These are phyloP conservation scores for Rhodotorula sp. DNA, from an alignment of 1,284 basidiomycete genomes.

Conservation along the genomic window DNA sequence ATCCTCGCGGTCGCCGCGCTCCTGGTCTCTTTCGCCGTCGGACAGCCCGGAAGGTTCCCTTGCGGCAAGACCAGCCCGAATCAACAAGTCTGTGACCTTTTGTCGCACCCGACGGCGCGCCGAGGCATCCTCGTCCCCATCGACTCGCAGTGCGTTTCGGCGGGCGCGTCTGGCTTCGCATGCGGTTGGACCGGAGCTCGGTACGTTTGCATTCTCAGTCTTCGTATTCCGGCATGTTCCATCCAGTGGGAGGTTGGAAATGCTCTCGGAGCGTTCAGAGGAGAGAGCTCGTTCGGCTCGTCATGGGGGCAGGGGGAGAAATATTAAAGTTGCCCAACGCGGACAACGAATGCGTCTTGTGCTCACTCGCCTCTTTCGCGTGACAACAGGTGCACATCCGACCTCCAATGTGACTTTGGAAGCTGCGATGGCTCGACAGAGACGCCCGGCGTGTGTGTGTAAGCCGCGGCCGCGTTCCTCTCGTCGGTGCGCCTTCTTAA, in stretches of 20 bases:
- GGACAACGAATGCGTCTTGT: not conserved
- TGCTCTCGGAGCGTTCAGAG: not conserved
- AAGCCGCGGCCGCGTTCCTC: not conserved
- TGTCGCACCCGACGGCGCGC: conserved; percentile 15
- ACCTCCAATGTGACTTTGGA: conserved; percentile 7
- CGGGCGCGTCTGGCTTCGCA: conserved; percentile 9
- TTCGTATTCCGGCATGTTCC: not conserved
- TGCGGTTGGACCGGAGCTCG: conserved; percentile 27
- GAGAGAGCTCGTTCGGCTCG: not conserved
- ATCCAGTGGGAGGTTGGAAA: not conserved
- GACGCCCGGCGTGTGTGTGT: conserved; percentile 22
- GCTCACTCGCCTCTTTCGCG: not conserved
- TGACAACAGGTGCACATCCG: not conserved
- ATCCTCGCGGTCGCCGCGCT: conserved; percentile 17
- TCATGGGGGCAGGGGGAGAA: not conserved
- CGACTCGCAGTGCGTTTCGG: conserved; percentile 18
- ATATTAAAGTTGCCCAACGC: not conserved
- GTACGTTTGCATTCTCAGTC: conserved; percentile 3
- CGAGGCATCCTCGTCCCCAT: conserved; percentile 15
- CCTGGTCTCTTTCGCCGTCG: conserved; percentile 11
- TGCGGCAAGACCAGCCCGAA: conserved; percentile 22
- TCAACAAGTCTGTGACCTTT: conserved; percentile 20
- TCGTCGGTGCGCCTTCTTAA: too few relatives aligned
- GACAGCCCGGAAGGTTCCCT: conserved; percentile 26
- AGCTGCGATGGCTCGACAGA: not conserved